Evolutionary conservation across 1,139 yeast genomes (phyloP), one percentile per base, ranked within the genome.

Genomic region (Sugiyamaella castrensis): DNA sequence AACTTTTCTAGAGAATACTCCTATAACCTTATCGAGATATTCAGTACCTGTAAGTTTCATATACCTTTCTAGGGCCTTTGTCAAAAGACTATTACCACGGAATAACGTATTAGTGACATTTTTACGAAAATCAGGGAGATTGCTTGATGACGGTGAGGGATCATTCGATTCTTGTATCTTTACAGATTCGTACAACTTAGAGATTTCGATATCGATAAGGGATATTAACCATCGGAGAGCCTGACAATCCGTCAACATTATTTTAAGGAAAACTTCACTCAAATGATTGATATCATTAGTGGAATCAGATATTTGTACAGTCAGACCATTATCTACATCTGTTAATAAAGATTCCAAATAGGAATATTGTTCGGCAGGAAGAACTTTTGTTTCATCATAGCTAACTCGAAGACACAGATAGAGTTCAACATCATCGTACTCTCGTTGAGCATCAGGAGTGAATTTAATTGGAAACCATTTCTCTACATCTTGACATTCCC

Each of bases 21-120:
- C 91, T 53, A 91, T 76, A 2, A 87, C 81, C 56, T 78, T 77
- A 54, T 84, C 86, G 41, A 92, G 68, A 61, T 87, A 88, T 54
- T 84, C 89, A 53, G 79, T 84, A 0, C 98, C 98, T 28, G 84
- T 74, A 59, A 94, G 71, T 40, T 84, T 74, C 64, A 86, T 84
- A 63, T 82, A 88, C 54, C 79, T 75, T 59, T 92, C 98, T 46
- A 91, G 66, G 0, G 95, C 77, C 63, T 87, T 87, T 0, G 96
- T 83, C 54, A 91, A 74, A 8, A 89, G 74, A 1, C 95, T 82
- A 49, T 87, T 85, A 0, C 97, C 96, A 57, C 98, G 73, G 62
- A 92, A 91, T 16, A 92, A 66, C 0, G 95, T 82, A 58, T 86
- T 86, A 64, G 80, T 80, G 15, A 61, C 51, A 44, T 61, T 60